Base-by-base conservation (phyloP, 1,284 basidiomycete genomes). In the Fomitopsis schrenkii region DNA sequence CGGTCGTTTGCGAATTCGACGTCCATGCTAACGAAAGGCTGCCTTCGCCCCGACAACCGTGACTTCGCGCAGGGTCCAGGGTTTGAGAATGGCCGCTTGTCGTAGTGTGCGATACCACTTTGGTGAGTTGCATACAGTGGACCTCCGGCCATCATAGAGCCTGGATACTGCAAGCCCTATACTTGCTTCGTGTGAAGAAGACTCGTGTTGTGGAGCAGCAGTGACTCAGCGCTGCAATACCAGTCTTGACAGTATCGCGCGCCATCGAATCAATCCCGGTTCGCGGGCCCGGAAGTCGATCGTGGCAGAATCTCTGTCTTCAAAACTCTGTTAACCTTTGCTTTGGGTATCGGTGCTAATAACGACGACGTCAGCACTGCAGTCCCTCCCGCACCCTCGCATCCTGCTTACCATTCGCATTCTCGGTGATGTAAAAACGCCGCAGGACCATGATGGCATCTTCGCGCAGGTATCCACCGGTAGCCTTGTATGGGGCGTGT, bases 381-480 rank as follows among this genome's bases (percentile, higher is more conserved):
- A 63, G 30, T 36, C 12, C 15, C 10, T n/a, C 62, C 15, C 55
- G 19, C 41, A 46, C 57, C 55, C 62, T 33, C 57, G 46, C 59
- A 40, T 15, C 28, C 15, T 19, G 73, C 83, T 55, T 65, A 95
- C 96, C 96, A 70, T 97, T 96, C 8, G 81, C 80, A 73, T 99
- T 99, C 74, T 98, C 95, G 0, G 94, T 96, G 69, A 98, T 85
- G 76, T 99, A 99, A 76, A 99, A 99, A 40, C 91, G 84, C 9
- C 97, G 88, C 22, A 99, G 78, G 45, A 97, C 83, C 88, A 99
- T 91, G 72, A 99, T 98, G 7, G 97, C 95, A 64, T 97, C 94
- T 70, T 98, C 94, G 40, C 96, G 83, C 63, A 86, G 82, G 72
- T 91, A 95, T 1, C 96, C 97, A 9, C 93, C 91, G 15, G 81